Base-by-base conservation (phyloP, 139 green algal species). In the Picochlorum sp. region DNA sequence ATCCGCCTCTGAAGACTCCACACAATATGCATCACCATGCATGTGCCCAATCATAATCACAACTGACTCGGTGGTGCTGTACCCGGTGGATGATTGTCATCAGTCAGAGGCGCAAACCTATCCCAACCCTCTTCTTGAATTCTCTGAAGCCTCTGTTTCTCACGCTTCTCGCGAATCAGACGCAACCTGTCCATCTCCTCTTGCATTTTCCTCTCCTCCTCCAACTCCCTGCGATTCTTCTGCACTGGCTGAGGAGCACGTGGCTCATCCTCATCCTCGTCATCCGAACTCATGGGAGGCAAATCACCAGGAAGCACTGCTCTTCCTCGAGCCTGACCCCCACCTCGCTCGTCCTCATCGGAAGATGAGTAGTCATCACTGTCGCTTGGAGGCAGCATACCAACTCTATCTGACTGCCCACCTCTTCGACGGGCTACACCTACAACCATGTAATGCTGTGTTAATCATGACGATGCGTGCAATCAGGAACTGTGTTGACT, bases 41-140 rank as follows among this genome's bases (percentile, higher is more conserved):
- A 5, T 6, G 28, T 6, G 28, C 4, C 4, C 28, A 30, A 7
- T 30, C 28, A 30, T 30, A 38, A 6, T 41, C 34, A 41, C 34
- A 54, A 1, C 47, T 54, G 16, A 21, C 18, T 26, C 0, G 47
- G 47, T 54, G 47, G 47, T 54, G 47, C 60, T 18, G 37, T 44
- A 5, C 14, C n/a, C 14, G 47, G 49, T 28, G 74, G 70, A 47
- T 59, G 84, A 72, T 88, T 86, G 45, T 69, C 80, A 4, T 85
- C 74, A 5, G 74, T 70, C 20, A 86, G 45, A 44, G 82, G 82
- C 8, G 80, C 80, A 67, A 78, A 94, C 49, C 86, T 70, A 64
- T 94, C 86, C 76, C 77, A 94, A 49, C 86, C 86, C 62, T 94
- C 86, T 1, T 77, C 51, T 11, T 44, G 62, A 56, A 93, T 89